phyloP scores from a whole-genome alignment of 805 yeast species.

The Isabelozyma heimii region DNA sequence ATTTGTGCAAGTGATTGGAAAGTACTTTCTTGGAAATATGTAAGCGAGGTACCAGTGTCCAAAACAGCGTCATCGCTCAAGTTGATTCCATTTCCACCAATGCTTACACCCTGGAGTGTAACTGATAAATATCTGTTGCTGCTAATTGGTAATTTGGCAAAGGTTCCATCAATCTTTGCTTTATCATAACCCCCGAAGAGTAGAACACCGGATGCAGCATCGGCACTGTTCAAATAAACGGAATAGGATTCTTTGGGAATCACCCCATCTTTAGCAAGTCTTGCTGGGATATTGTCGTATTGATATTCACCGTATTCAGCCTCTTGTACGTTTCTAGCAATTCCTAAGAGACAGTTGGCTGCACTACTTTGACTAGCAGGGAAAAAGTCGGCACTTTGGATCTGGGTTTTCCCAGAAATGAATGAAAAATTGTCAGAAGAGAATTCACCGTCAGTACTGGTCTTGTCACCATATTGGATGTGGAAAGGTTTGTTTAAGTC shows the following conservation, averaged over 20 bases:
- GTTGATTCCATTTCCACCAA: not conserved
- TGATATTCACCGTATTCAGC: not conserved
- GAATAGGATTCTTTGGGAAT: constrained; percentile 36
- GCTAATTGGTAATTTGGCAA: no score
- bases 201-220: constrained; percentile 19
- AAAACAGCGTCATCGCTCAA: not conserved
- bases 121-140: no score
- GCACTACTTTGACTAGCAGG: not conserved
- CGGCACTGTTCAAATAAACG: constrained; percentile 25
- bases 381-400: not conserved
- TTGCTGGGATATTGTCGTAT: constrained; percentile 34
- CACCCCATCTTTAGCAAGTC: constrained; percentile 29
- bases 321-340: not conserved
- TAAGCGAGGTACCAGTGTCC: constrained; percentile 4
- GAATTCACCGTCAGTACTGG: constrained; percentile 42
- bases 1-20: not conserved
- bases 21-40: not conserved
- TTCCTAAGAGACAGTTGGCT: not conserved
- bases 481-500: constrained; percentile 1
- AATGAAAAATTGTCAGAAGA: constrained; percentile 31
- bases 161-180: constrained; percentile 19
- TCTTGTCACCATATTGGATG: constrained; percentile 40
- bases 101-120: no score
- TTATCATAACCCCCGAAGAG: constrained; percentile 27
- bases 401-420: not conserved